Conservation (phyloP, 768 basidiomycete genomes). For the Tulasnella sp. region DNA sequence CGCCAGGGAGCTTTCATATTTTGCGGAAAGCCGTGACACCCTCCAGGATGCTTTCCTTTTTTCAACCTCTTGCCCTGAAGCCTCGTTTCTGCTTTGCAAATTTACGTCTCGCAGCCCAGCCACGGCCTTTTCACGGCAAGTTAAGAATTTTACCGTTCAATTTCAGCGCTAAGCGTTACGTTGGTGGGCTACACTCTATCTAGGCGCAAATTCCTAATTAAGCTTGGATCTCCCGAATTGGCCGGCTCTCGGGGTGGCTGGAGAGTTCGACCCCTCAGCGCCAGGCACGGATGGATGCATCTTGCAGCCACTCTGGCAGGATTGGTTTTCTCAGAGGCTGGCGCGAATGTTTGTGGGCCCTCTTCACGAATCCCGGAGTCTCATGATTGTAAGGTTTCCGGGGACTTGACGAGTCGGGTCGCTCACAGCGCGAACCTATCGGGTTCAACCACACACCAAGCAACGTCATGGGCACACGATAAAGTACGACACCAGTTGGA, state of each 20-base stretch:
- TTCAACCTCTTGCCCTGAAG: background rate
- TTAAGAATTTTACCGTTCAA: background rate
- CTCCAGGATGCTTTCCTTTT: background rate
- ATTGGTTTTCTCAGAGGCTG: background rate
- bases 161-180: background rate
- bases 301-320: background rate
- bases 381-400: background rate
- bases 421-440: background rate
- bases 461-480: background rate
- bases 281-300: background rate
- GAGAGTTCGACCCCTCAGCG: background rate
- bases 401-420: background rate
- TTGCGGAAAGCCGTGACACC: background rate
- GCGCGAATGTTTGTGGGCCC: background rate
- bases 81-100: background rate
- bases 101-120: background rate
- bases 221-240: background rate
- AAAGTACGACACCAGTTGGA: background rate
- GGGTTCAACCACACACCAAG: background rate
- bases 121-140: background rate
- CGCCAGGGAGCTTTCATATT: background rate
- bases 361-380: background rate
- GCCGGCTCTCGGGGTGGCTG: background rate
- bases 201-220: background rate
- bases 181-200: background rate